Conservation (phyloP, 2,329 filamentous ascomycete species). For the Aspergillus clavatus region DNA sequence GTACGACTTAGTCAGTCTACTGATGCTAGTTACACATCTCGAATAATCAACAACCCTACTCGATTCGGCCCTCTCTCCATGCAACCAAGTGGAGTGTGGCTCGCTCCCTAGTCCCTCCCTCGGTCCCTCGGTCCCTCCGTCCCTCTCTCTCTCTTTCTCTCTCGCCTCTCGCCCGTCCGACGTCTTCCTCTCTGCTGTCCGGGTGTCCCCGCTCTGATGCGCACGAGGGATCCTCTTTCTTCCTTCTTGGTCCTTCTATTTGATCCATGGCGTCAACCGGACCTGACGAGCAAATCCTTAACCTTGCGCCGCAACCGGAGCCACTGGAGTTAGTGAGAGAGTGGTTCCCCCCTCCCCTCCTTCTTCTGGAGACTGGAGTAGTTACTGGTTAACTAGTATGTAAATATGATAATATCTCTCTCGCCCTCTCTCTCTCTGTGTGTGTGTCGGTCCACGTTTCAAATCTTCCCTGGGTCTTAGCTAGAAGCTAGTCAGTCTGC, state of each 20-base stretch:
- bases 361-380: background rate
- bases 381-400: no score
- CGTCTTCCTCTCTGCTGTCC: background rate
- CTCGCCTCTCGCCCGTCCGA: background rate
- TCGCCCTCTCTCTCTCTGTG: no score
- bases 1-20: no score
- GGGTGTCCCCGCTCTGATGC: background rate
- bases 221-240: background rate
- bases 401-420: no score
- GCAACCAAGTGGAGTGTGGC: background rate
- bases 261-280: constrained; percentile 6
- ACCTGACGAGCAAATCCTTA: background rate
- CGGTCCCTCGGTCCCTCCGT: no score
- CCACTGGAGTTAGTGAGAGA: constrained; percentile 5
- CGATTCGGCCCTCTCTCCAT: background rate
- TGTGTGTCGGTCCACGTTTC: no score
- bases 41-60: background rate
- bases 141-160: background rate
- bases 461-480: no score
- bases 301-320: constrained; percentile 12
- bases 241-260: background rate
- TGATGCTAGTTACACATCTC: no score
- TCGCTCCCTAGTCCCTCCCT: no score
- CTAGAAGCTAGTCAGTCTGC: no score
- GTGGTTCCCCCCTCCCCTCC: background rate